Conservation (phyloP, 192 early-diverging fungal species). For the Coemansia reversa region DNA sequence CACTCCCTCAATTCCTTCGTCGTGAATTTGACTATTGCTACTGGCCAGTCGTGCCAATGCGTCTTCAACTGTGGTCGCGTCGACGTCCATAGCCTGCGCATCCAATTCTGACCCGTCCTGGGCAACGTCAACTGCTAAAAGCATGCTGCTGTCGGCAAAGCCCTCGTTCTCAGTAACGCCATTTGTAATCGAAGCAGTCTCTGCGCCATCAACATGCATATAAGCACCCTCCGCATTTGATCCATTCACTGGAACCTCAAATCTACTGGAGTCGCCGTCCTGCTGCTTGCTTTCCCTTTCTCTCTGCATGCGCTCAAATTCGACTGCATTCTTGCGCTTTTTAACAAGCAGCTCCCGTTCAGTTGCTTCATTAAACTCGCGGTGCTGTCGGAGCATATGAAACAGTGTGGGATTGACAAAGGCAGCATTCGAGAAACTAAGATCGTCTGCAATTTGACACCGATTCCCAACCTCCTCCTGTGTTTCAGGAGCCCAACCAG, state of each 20-base stretch:
- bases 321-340: constrained; percentile 40
- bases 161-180: constrained; percentile 1
- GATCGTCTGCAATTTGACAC: constrained; percentile 49
- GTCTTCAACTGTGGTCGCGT: constrained; percentile 42
- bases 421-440: constrained; percentile 52
- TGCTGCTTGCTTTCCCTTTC: constrained; percentile 14
- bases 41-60: constrained; percentile 44
- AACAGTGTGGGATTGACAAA: constrained; percentile 57
- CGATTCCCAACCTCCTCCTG: constrained; percentile 32
- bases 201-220: not conserved
- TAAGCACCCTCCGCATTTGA: not conserved
- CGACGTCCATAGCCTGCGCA: constrained; percentile 40
- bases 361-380: constrained; percentile 56
- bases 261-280: not conserved
- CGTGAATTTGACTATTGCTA: not conserved
- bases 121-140: constrained; percentile 14
- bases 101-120: constrained; percentile 14
- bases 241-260: not conserved
- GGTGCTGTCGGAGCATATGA: constrained; percentile 55
- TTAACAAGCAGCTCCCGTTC: constrained; percentile 51
- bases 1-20: not conserved
- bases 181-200: not conserved
- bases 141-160: constrained; percentile 22
- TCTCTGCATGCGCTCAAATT: constrained; percentile 31
- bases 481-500: constrained; percentile 38